A percentile compares a stretch with the other conserved stretches of the same genome.
phyloP scores from a whole-genome alignment of 2,329 filamentous ascomycete species.

The Botrytis cinerea region DNA sequence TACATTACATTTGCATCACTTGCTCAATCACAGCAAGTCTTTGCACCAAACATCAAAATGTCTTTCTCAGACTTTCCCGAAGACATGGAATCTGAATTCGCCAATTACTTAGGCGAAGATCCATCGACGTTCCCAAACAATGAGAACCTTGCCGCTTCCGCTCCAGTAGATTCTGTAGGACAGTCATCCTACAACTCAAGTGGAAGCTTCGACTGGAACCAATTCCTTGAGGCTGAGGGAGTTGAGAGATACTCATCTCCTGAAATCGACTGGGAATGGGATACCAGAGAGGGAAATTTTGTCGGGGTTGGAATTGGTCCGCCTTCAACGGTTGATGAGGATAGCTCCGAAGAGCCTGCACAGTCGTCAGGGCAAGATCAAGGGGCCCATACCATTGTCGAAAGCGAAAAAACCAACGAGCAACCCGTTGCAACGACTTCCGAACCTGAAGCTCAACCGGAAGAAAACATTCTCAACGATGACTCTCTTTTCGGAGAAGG shows the following conservation, averaged over 20 bases:
- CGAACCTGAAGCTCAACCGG: rapidly evolving
- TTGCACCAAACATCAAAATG: not conserved
- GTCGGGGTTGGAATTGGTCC: not conserved
- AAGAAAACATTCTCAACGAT: not conserved
- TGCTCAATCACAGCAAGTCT: not conserved
- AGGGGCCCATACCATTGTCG: rapidly evolving
- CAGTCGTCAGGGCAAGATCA: not conserved
- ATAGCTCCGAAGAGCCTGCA: not conserved
- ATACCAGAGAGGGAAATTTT: not conserved
- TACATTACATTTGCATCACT: rapidly evolving
- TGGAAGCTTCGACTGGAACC: not conserved
- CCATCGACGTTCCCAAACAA: not conserved
- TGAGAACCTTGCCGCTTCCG: not conserved
- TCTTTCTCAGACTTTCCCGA: not conserved
- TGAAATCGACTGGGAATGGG: not conserved
- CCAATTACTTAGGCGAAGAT: not conserved
- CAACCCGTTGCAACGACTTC: rapidly evolving
- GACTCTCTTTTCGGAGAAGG: not conserved
- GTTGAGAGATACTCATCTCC: not conserved
- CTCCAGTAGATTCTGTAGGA: not conserved
- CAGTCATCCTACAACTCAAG: not conserved
- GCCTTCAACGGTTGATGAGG: not conserved
- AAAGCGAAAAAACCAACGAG: not conserved
- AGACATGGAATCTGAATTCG: not conserved
- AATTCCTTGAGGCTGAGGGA: not conserved